A percentile compares a stretch with the other conserved stretches of the same genome.
These are phyloP conservation scores for Chenopodium formosanum DNA, from an alignment of 148 eudicot genomes.

Conservation along the genomic window DNA sequence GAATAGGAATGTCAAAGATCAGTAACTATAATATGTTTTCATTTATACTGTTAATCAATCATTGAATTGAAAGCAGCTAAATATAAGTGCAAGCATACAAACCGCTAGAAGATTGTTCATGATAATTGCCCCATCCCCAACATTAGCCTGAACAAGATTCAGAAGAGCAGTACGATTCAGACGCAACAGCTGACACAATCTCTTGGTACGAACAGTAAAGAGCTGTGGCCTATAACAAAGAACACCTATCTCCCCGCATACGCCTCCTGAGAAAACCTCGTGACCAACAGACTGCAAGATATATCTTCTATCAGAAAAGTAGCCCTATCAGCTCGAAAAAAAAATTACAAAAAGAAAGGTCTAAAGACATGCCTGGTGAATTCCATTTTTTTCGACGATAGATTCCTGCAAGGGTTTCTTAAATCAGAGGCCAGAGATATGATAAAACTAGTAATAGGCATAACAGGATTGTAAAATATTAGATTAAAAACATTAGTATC, in stretches of 20 bases:
- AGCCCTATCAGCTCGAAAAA: background rate
- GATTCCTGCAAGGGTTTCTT: conserved; percentile 50
- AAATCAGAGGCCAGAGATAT: conserved; percentile 26
- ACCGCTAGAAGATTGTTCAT: conserved; percentile 81
- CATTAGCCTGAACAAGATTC: conserved; percentile 66
- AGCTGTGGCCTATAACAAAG: conserved; percentile 81
- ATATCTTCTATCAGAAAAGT: conserved; percentile 2
- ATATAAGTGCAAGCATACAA: background rate
- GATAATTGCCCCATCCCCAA: conserved; percentile 80
- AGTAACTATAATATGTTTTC: background rate
- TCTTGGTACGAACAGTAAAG: conserved; percentile 75
- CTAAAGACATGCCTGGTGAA: conserved; percentile 45
- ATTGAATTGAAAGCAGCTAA: background rate
- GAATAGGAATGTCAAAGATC: background rate
- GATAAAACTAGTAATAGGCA: background rate
- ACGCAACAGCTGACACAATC: conserved; percentile 64
- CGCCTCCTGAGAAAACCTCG: conserved; percentile 51
- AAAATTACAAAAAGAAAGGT: background rate
- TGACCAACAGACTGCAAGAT: conserved; percentile 41
- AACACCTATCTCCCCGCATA: conserved; percentile 83
- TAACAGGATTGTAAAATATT: background rate
- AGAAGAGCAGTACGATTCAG: conserved; percentile 62
- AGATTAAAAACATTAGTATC: background rate
- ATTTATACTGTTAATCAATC: background rate
- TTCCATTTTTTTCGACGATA: conserved; percentile 45